Evolutionary conservation across 1,139 yeast genomes (phyloP).

Genomic region (Sugiyamaella pinicola): DNA sequence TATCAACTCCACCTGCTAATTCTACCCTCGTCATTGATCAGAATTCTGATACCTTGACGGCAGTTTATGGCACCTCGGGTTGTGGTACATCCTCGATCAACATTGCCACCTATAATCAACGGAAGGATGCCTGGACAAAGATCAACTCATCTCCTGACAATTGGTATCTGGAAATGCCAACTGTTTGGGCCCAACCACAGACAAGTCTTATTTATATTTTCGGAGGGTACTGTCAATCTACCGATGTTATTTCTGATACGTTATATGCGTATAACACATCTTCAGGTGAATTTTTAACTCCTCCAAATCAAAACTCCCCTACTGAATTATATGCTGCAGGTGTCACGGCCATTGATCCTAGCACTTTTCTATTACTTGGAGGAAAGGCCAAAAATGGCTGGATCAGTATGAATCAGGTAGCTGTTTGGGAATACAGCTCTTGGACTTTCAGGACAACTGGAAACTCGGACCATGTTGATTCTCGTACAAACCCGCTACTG

Average conservation of each 20-base stretch:
- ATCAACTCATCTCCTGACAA: conserved; percentile 23
- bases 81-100: conserved; percentile 24
- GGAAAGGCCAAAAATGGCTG: conserved; percentile 58
- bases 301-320: conserved; percentile 48
- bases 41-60: conserved; percentile 17
- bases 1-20: conserved; percentile 29
- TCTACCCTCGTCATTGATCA: conserved; percentile 28
- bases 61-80: conserved; percentile 22
- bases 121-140: conserved; percentile 28
- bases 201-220: conserved; percentile 49
- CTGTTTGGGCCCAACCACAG: conserved; percentile 46
- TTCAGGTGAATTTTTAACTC: conserved; percentile 35
- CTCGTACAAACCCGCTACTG: conserved; percentile 52
- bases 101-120: conserved; percentile 26
- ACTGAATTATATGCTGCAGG: conserved; percentile 53
- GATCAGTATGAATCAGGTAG: conserved; percentile 63
- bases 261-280: conserved; percentile 45
- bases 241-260: conserved; percentile 42
- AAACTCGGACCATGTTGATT: conserved; percentile 44
- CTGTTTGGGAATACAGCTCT: conserved; percentile 58
- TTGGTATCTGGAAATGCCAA: conserved; percentile 29
- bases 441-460: conserved; percentile 55
- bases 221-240: conserved; percentile 48
- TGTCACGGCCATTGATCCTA: conserved; percentile 29
- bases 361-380: conserved; percentile 49